phyloP scores from a whole-genome alignment of 306 rosid species.

The Cicer arietinum region DNA sequence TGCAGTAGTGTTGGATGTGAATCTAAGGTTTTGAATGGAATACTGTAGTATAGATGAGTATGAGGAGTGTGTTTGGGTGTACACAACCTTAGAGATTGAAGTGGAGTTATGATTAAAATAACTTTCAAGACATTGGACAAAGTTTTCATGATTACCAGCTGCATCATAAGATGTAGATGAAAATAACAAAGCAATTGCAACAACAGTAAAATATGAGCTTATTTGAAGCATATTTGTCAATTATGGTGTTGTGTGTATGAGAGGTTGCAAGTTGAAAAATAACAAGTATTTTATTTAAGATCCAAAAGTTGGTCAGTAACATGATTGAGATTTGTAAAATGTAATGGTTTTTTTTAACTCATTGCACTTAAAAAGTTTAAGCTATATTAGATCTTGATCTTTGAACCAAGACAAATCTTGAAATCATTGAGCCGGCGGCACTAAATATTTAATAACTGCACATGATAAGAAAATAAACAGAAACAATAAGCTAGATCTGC shows the following conservation, averaged over 20 bases:
- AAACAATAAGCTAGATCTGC: neutral
- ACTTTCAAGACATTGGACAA: constrained; percentile 40
- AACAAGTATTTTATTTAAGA: neutral
- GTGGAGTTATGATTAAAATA: constrained; percentile 41
- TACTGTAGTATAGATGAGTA: constrained; percentile 50
- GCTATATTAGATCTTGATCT: neutral
- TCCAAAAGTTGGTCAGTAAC: neutral
- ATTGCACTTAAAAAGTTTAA: neutral
- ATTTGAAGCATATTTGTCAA: neutral
- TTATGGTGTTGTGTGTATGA: neutral
- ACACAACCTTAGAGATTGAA: constrained; percentile 57
- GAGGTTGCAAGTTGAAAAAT: neutral
- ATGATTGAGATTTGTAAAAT: neutral
- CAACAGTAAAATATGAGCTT: neutral
- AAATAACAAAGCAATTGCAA: constrained; percentile 43
- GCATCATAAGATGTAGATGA: constrained; percentile 31
- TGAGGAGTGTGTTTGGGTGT: constrained; percentile 58
- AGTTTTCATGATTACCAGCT: constrained; percentile 41
- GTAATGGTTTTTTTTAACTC: neutral
- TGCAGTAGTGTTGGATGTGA: constrained; percentile 44
- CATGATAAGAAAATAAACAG: neutral
- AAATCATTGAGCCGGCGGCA: neutral
- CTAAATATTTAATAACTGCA: neutral
- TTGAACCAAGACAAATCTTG: constrained; percentile 10
- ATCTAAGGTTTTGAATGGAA: constrained; percentile 49